Base-by-base conservation (phyloP, 495 filamentous ascomycete genomes). In the Penicillium antarcticum region DNA sequence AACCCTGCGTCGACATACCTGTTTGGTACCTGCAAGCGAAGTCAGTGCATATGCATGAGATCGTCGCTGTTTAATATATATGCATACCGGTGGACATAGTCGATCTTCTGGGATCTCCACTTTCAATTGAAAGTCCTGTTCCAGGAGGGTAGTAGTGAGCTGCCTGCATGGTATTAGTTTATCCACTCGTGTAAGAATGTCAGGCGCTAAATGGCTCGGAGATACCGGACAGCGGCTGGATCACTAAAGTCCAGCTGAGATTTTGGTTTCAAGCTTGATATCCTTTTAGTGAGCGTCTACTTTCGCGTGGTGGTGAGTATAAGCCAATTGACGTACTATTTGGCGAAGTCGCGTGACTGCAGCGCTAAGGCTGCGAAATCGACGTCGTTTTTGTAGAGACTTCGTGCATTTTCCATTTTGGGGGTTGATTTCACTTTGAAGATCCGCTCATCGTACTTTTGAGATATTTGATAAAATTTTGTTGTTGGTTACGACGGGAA, bases 11-110 rank as follows among this genome's bases (percentile, higher is more conserved):
- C 10, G 29, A 21, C 38, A 45, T 42, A 80, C 58, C 88, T 78
- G 48, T 90, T 92, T 5, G 87, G 86, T 3, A 92, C 78, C 85
- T 87, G 36, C 1, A 36, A 26, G 7, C 5, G 4, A 32, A 39
- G 36, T 56, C 31, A 60, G 35, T 17, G 17, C 11, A 31, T 32
- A 12, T 48, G 33, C 45, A 33, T 14, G 5, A 29, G 26, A 29
- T 29, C 26, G 13, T 9, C 41, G 5, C 12, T 8, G 42, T 14
- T 13, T 17, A 42, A 5, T 18, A 9, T 23, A 13, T 11, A 14
- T 24, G 47, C 80, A 51, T 67, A 95, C 87, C 18, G 94, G 89
- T n/a, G 94, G 94, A 60, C 94, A 98, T 5, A 98, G 76, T 42
- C 94, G 79, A 68, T 95, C 84, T 17, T 78, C 69, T 0, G 89